phyloP scores from a whole-genome alignment of 306 rosid species.

The Oxytropis ochrocephala region DNA sequence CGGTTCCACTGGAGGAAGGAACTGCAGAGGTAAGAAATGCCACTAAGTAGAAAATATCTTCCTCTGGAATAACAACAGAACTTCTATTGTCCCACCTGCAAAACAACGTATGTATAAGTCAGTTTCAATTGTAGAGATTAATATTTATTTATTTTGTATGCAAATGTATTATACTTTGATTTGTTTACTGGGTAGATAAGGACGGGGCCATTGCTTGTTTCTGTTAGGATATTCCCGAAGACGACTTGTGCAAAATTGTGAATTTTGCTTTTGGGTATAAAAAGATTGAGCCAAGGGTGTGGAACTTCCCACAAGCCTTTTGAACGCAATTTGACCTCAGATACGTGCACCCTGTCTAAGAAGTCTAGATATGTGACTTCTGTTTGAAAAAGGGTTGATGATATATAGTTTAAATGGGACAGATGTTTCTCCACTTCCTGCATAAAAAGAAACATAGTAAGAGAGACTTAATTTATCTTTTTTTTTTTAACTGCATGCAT shows the following conservation, averaged over 20 bases:
- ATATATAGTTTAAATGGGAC: conserved; percentile 48
- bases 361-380: conserved; percentile 70
- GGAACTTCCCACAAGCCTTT: too few species aligned
- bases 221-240: too few species aligned
- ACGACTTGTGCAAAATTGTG: too few species aligned
- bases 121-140: neutral
- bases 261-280: too few species aligned
- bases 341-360: conserved; percentile 79
- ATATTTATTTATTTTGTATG: conserved; percentile 33
- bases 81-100: conserved; percentile 88
- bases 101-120: conserved; percentile 13
- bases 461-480: neutral
- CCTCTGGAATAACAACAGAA: conserved; percentile 29
- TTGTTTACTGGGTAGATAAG: too few species aligned
- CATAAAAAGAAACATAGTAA: neutral
- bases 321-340: conserved; percentile 35
- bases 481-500: neutral
- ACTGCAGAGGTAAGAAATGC: conserved; percentile 82
- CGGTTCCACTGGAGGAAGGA: conserved; percentile 64
- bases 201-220: too few species aligned
- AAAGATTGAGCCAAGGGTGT: too few species aligned
- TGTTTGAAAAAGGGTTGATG: conserved; percentile 63
- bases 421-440: conserved; percentile 55
- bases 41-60: conserved; percentile 46
- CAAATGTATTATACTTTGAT: conserved; percentile 29